Base-by-base conservation (phyloP, 495 filamentous ascomycete species). In the Trichocladium uniseriatum region DNA sequence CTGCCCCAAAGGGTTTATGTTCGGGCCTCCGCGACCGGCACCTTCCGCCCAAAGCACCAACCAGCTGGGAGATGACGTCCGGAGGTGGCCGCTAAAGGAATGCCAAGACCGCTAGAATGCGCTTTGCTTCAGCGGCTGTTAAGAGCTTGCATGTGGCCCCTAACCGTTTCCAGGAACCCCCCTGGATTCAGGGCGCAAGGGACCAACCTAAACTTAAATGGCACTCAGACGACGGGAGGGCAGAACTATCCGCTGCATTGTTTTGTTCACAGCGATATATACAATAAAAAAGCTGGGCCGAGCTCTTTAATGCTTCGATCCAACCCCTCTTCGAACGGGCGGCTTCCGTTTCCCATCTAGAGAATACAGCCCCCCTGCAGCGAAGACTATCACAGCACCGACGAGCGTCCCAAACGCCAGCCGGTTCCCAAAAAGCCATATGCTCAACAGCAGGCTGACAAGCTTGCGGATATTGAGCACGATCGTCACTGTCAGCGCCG, bases 391-490 rank as follows among this genome's bases (percentile, higher is more conserved):
- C 5, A 75, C 68, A 2, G 90, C 89, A 19, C 92, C 92, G 13
- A 87, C 48, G 35, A 94, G 61, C 37, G 95, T 91, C 32, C 86
- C 82, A 3, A 71, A 65, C 0, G 80, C 77, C 53, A 98, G 66
- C 28, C 76, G 59, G 60, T 97, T 95, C 8, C 91, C 92, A 67
- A 98, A 98, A 3, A 97, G 63, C 74, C 86, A 89, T 51, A 96
- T 89, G 51, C 91, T 96, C 34, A 97, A 58, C 52, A 95, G 63
- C 47, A 97, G 75, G 51, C 87, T 94, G 16, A 94, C 82, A n/a
- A 98, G 72, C 66, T 98, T 98, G 57, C 92, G 77, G 41, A 98
- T 83, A 63, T 97, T 98, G 21, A 98, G 75, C 28, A 95, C 86
- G 36, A 98, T 92, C 1, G 91, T 95, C 14, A 98, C 92, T 0